Evolutionary conservation across 1,284 basidiomycete species (phyloP), one percentile per base, ranked within the genome.

Genomic region (Lentinus polychrous): DNA sequence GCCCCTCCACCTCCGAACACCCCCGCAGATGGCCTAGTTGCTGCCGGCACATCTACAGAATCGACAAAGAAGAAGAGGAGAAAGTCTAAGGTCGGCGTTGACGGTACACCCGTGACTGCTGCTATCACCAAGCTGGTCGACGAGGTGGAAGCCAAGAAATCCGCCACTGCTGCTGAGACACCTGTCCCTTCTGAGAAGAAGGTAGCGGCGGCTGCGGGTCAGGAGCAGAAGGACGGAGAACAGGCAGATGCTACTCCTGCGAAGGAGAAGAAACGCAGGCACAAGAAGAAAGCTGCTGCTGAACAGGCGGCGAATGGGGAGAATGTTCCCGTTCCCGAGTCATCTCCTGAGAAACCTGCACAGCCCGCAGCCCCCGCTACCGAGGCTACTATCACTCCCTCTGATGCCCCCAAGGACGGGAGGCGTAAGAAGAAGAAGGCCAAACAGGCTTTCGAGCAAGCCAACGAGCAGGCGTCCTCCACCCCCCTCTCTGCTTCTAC

Each of bases 71-170:
- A 52, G 52, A 59, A 57, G 54, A 58, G 59, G 43, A 45, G 49
- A 15, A 31, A 43, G 15, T 43, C 35, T 8, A 44, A 23, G 5
- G 40, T 23, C n/a, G 52, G 18, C 18, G 50, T 46, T 15, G 55
- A 46, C 23, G 54, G 44, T 17, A 60, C 60, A 6, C 59, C 58
- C 2, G 54, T 60, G 20, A 52, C 54, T 45, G 54, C 42, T 8
- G 61, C 61, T 12, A 58, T 61, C 43, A 49, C 51, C 37, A 57
- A 60, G 51, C 56, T 61, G 34, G 50, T 52, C 10, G 60, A 53
- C 45, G 48, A 47, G 6, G 44, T 43, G 8, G 50, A 54, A 43
- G 46, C 48, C 4, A 51, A 45, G 23, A 45, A 46, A 36, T 42
- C 48, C 4, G 49, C 43, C 11, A 8, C 49, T 18, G 50, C 37